Evolutionary conservation across 2,329 filamentous ascomycete genomes (phyloP), one percentile per base, ranked within the genome.

Genomic region (Erysiphe pisi): DNA sequence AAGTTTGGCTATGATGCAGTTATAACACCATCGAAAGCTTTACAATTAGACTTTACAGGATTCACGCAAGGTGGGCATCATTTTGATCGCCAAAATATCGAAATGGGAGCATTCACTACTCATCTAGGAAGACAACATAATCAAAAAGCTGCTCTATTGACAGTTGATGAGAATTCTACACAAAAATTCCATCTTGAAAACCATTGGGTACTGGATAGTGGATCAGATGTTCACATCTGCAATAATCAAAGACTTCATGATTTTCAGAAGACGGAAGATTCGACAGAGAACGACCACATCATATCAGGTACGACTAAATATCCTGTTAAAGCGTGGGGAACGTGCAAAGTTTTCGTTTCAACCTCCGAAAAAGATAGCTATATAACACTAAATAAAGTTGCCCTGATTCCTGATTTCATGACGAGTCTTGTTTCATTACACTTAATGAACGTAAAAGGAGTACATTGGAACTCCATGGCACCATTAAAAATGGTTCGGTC

Each of bases 221-320:
- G 49, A 4, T 56, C 49, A 18, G 49, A 65, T 65, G 7, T 65
- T 28, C 61, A 28, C 25, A n/a, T 65, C 2, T 65, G 61, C 22
- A 65, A 65, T 28, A 36, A 65, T 25, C 20, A 65, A 65, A 16
- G 14, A 12, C 7, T 36, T 65, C 61, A 65, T 16, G 4, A 28
- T n/a, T 65, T 65, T 36, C 61, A 65, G 28, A 65, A 16, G 28
- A 65, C 25, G 28, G 61, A 65, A 65, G 25, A 16, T 28, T n/a
- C 58, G 12, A 11, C 58, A 14, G 25, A 63, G 25, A 16, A 65
- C 20, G 20, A 65, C 61, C 61, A 65, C 22, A 65, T 12, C 0
- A 28, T 65, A 16, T 65, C 61, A 65, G 61, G 28, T 6, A 28
- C 61, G 4, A 65, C 61, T n/a, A 65, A 65, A 68, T 68, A 68